These are phyloP conservation scores for Colletotrichum coccodes DNA, from an alignment of 2,329 filamentous ascomycete species.

Conservation along the genomic window DNA sequence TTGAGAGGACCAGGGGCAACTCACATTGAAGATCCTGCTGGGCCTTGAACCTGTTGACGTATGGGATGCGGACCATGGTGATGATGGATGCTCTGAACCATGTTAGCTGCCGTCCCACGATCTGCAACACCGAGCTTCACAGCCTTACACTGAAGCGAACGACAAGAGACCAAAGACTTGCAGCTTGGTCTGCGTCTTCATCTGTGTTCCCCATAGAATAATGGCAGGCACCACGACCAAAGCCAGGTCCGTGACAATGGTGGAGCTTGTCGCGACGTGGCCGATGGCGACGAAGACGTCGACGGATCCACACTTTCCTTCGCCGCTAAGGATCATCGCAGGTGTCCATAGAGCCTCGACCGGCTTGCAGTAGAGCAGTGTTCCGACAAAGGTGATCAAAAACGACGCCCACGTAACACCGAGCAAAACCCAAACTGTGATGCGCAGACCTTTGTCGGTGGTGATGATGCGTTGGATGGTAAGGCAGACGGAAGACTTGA, in stretches of 20 bases:
- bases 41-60: slow-evolving; percentile 35
- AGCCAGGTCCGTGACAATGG: slow-evolving; percentile 45
- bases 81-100: slow-evolving; percentile 33
- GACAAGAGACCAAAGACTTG: slow-evolving; percentile 36
- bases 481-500: slow-evolving; percentile 48
- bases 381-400: slow-evolving; percentile 44
- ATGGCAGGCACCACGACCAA: slow-evolving; percentile 43
- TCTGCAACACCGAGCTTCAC: rapidly evolving
- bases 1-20: background rate
- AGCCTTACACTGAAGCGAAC: slow-evolving; percentile 34
- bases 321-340: slow-evolving; percentile 40
- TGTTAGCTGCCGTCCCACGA: background rate
- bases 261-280: slow-evolving; percentile 42
- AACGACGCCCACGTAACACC: slow-evolving; percentile 39
- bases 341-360: slow-evolving; percentile 42
- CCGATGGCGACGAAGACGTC: slow-evolving; percentile 38
- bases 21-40: slow-evolving; percentile 31
- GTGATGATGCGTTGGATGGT: slow-evolving; percentile 46
- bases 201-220: slow-evolving; percentile 45
- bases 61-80: slow-evolving; percentile 38
- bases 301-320: slow-evolving; percentile 33
- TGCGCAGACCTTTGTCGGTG: slow-evolving; percentile 33
- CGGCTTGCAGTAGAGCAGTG: slow-evolving; percentile 44
- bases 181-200: slow-evolving; percentile 39
- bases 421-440: slow-evolving; percentile 35